A percentile compares a stretch with the other conserved stretches of the same genome.
phyloP scores from a whole-genome alignment of 2,329 filamentous ascomycete genomes.

The Chalaropsis ovoidea region DNA sequence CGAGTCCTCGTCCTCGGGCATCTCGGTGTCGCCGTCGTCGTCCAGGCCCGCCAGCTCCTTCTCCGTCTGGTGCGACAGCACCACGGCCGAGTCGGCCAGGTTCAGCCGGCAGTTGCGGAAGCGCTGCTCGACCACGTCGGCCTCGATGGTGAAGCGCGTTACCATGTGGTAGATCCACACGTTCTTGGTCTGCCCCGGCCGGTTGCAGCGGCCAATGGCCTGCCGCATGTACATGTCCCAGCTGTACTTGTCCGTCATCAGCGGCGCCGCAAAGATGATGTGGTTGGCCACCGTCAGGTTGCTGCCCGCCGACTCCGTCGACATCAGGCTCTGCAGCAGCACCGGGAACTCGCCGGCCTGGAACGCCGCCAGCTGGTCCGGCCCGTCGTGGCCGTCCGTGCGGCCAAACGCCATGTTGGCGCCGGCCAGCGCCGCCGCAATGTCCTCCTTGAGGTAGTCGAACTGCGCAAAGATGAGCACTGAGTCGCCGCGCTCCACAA shows the following conservation, averaged over 20 bases:
- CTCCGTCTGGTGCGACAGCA: not conserved
- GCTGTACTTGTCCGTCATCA: slow-evolving; percentile 30
- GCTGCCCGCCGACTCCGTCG: slow-evolving; percentile 35
- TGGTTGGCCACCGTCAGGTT: slow-evolving; percentile 38
- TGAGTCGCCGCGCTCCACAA: slow-evolving; percentile 25
- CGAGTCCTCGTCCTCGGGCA: not conserved
- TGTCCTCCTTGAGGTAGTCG: slow-evolving; percentile 29
- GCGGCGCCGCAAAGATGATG: slow-evolving; percentile 35
- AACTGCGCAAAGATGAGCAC: slow-evolving; percentile 36
- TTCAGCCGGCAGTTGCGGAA: not conserved
- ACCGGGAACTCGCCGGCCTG: slow-evolving; percentile 27
- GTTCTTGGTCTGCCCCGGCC: slow-evolving; percentile 34
- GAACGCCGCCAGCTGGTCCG: slow-evolving; percentile 18
- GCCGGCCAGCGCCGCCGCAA: slow-evolving; percentile 9
- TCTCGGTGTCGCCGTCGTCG: not conserved
- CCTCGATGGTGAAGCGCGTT: slow-evolving; percentile 35
- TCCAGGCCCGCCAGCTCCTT: not conserved
- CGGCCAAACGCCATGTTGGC: not conserved
- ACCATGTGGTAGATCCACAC: slow-evolving; percentile 37
- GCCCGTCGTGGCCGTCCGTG: slow-evolving; percentile 18
- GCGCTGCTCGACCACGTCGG: slow-evolving; percentile 34
- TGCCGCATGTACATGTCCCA: slow-evolving; percentile 35
- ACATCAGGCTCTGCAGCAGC: slow-evolving; percentile 35
- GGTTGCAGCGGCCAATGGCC: slow-evolving; percentile 35
- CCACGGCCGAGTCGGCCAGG: not conserved